Base-by-base conservation (phyloP, 2,329 filamentous ascomycete species). In the Chalaropsis ovoidea region DNA sequence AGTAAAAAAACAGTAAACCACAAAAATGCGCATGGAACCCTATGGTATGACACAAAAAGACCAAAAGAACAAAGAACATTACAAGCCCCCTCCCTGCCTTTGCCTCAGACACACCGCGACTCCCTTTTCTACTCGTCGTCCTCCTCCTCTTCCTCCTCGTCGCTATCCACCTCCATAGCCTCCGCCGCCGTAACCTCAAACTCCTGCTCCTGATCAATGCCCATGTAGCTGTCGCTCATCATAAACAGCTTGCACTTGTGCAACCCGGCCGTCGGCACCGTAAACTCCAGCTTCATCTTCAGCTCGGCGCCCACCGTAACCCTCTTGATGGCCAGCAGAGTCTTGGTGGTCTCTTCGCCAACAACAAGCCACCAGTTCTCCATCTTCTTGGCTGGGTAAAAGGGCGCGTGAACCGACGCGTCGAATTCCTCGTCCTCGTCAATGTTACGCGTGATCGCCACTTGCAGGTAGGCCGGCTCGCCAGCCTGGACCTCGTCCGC, bases 361-460 rank as follows among this genome's bases (percentile, higher is more conserved):
- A 99, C 90, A 22, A 99, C 90, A 65, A 99, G 78, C 94, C 94
- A 99, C 92, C 92, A 99, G 74, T 94, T 96, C 81, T 99, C 94
- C 79, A 90, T 87, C 81, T 99, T 99, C 75, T 88, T 87, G 62
- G 76, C 80, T 0, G 94, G 92, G 74, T 94, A 99, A 80, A 97
- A 99, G 0, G 94, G 94, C 63, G 93, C 92, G 73, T 97, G 92
- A 1, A 97, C 95, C 1, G 86, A 87, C 1, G 87, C 83, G 74
- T 96, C 90, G 17, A 88, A 82, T 24, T 83, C 79, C 13, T 80
- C 79, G 64, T 85, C 83, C 64, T 86, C 84, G n/a, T 86, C 87
- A 4, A 93, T 78, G 71, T 95, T 91, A 41, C 94, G 88, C 71
- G 90, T 86, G 69, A 99, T 87, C 73, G 86, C 87, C 71, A 99